Percentiles rank a stretch among this genome's conserved stretches.
Evolutionary conservation across 495 filamentous ascomycete species (phyloP).

Genomic region (Hyaloscypha finlandica): DNA sequence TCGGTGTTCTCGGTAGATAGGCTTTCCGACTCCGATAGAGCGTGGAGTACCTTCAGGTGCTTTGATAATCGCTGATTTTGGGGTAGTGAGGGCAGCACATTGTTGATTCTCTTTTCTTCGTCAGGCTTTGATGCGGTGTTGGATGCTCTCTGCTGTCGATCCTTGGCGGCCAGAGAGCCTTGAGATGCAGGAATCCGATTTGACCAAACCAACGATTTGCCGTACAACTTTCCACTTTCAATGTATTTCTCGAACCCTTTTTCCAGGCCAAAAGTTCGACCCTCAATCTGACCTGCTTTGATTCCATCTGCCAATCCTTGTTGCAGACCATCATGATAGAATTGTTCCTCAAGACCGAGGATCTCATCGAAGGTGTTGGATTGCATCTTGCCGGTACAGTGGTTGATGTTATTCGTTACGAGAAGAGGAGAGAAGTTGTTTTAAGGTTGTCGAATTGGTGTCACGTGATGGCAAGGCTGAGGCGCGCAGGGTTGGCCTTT

Average conservation of each 20-base stretch:
- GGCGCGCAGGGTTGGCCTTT: too few relatives aligned
- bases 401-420: too few relatives aligned
- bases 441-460: neutral
- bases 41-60: slow-evolving; percentile 71
- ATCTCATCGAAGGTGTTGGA: slow-evolving; percentile 66
- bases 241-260: slow-evolving; percentile 92
- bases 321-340: slow-evolving; percentile 81
- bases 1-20: slow-evolving; percentile 78
- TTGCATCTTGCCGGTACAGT: neutral
- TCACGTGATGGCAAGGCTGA: neutral
- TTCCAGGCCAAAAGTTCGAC: slow-evolving; percentile 84
- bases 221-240: slow-evolving; percentile 77
- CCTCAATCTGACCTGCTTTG: slow-evolving; percentile 81
- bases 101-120: slow-evolving; percentile 16
- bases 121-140: neutral
- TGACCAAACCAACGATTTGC: slow-evolving; percentile 81
- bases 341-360: slow-evolving; percentile 77
- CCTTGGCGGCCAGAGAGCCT: slow-evolving; percentile 1
- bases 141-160: slow-evolving; percentile 10
- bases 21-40: slow-evolving; percentile 77
- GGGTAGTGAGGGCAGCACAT: slow-evolving; percentile 45
- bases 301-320: slow-evolving; percentile 76
- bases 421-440: too few relatives aligned
- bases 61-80: slow-evolving; percentile 66
- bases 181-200: slow-evolving; percentile 50